Percentiles rank a stretch among this genome's conserved stretches.
Evolutionary conservation across 2,329 filamentous ascomycete species (phyloP).

Genomic region (Ascochyta pisi): DNA sequence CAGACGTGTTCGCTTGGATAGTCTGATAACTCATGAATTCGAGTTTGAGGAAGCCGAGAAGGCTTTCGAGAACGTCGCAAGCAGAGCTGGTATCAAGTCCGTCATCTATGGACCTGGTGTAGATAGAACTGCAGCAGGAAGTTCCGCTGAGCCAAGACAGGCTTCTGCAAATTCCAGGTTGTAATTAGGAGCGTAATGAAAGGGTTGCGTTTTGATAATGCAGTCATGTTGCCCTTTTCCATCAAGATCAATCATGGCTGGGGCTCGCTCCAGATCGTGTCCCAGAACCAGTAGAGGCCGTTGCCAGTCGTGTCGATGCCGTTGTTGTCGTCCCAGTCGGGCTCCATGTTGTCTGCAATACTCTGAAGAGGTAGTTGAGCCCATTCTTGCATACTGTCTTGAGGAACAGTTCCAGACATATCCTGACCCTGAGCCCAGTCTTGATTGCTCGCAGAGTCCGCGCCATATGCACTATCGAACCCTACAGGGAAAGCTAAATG

Average conservation of each 20-base stretch:
- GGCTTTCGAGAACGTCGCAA: conserved; percentile 25
- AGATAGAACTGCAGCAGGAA: conserved; percentile 7
- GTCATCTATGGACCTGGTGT: conserved; percentile 30
- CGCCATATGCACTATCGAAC: background rate
- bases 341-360: background rate
- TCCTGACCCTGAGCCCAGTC: background rate
- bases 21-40: conserved; percentile 27
- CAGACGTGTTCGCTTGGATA: conserved; percentile 17
- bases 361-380: background rate
- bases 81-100: conserved; percentile 29
- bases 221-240: background rate
- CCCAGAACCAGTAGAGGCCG: conserved; percentile 26
- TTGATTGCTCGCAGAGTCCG: background rate
- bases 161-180: background rate
- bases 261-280: conserved; percentile 18
- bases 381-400: background rate
- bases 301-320: conserved; percentile 13
- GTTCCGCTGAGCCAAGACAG: background rate
- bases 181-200: background rate
- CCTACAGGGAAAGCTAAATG: background rate
- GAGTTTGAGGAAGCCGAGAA: conserved; percentile 23
- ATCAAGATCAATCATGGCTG: background rate
- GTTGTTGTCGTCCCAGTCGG: conserved; percentile 7
- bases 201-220: background rate
- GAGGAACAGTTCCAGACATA: background rate